A percentile compares a stretch with the other conserved stretches of the same genome.
Conservation (phyloP, 2,329 filamentous ascomycete genomes). For the Lachnellula arida region DNA sequence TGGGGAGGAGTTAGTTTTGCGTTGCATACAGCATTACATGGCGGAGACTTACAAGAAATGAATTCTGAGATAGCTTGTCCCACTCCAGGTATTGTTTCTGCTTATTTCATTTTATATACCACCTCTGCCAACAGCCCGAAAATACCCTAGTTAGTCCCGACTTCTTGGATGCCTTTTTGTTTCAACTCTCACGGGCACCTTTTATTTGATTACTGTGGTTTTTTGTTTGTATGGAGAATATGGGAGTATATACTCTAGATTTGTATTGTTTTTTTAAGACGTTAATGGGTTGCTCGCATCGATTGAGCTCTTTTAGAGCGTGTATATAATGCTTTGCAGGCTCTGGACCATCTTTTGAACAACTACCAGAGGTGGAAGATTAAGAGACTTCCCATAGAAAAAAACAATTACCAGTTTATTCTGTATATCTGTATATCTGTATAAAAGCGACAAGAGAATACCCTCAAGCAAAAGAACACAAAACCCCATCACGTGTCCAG, state of each 20-base stretch:
- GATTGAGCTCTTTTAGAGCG: too few species aligned
- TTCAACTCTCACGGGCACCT: not conserved
- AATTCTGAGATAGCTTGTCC: conserved; percentile 35
- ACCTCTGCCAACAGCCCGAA: not conserved
- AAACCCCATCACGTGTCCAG: not conserved
- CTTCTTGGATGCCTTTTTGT: not conserved
- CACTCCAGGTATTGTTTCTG: conserved; percentile 23
- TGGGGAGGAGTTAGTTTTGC: conserved; percentile 11
- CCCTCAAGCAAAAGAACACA: not conserved
- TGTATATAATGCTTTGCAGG: too few species aligned
- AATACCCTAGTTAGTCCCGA: not conserved
- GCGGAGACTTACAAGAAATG: conserved; percentile 31
- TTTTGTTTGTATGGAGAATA: too few species aligned
- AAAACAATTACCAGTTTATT: too few species aligned
- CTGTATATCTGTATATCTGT: too few species aligned
- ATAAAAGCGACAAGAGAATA: too few species aligned
- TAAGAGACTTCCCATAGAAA: too few species aligned
- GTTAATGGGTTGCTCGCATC: too few species aligned
- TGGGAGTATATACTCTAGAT: too few species aligned
- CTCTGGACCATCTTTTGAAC: too few species aligned
- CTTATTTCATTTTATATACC: conserved; percentile 14
- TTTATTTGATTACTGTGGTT: not conserved
- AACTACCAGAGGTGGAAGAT: too few species aligned
- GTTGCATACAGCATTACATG: not conserved
- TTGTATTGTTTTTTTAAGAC: too few species aligned